Percentiles rank a stretch among this genome's conserved stretches.
These are phyloP conservation scores for Silene latifolia DNA, from an alignment of 148 eudicot genomes.

Conservation along the genomic window DNA sequence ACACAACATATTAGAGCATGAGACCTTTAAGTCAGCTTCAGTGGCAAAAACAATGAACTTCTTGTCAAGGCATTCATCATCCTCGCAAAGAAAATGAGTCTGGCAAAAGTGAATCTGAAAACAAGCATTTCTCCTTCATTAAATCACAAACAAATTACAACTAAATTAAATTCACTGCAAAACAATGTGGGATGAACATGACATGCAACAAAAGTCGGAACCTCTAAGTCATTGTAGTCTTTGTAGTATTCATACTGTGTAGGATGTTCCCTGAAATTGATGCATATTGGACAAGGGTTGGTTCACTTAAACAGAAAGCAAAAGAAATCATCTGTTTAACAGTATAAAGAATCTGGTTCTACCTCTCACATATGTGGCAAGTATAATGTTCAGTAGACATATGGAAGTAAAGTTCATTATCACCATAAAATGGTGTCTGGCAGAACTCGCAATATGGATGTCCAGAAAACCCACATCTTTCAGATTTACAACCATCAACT, in stretches of 20 bases:
- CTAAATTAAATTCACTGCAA: not conserved
- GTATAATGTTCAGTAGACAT: slow-evolving; percentile 85
- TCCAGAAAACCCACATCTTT: slow-evolving; percentile 93
- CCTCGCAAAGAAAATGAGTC: slow-evolving; percentile 79
- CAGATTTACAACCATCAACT: slow-evolving; percentile 85
- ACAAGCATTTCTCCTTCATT: slow-evolving; percentile 5
- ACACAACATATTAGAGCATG: slow-evolving; percentile 33
- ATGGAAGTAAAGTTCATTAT: slow-evolving; percentile 80
- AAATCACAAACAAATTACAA: slow-evolving; percentile 3
- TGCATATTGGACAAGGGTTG: slow-evolving; percentile 19
- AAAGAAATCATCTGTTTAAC: slow-evolving; percentile 15
- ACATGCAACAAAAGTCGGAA: slow-evolving; percentile 21
- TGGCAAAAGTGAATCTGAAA: slow-evolving; percentile 69
- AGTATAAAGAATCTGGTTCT: slow-evolving; percentile 23
- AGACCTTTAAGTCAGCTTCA: slow-evolving; percentile 82
- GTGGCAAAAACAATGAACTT: slow-evolving; percentile 67
- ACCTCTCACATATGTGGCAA: slow-evolving; percentile 91
- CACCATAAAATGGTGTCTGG: slow-evolving; percentile 76
- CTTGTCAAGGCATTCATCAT: slow-evolving; percentile 72
- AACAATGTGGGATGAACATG: not conserved
- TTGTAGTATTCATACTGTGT: slow-evolving; percentile 66
- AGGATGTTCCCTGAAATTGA: slow-evolving; percentile 64
- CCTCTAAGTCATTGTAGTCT: slow-evolving; percentile 95
- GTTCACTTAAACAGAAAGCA: slow-evolving; percentile 21
- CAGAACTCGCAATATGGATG: slow-evolving; percentile 91